These are phyloP conservation scores for Acidiella bohemica DNA, from an alignment of 495 filamentous ascomycete species.

Conservation along the genomic window DNA sequence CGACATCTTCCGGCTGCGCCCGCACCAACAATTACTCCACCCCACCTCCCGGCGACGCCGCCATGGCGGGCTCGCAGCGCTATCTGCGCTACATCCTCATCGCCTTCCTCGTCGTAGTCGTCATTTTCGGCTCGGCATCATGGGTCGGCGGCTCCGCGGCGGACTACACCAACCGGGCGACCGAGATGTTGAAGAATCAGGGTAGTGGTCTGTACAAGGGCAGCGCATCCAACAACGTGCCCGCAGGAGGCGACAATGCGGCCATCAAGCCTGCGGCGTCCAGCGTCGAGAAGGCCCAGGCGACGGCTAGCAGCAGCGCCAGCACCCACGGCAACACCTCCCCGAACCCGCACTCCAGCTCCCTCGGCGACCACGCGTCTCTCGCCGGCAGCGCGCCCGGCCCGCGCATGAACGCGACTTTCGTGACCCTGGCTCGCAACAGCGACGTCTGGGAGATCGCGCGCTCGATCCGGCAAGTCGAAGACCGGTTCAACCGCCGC, in stretches of 20 bases:
- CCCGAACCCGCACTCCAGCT: constrained; percentile 17
- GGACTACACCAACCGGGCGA: constrained; percentile 11
- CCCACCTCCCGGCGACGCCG: too few relatives aligned
- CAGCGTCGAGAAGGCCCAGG: neutral
- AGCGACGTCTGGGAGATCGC: constrained; percentile 92
- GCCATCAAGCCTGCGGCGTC: neutral
- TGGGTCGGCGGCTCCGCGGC: constrained; percentile 22
- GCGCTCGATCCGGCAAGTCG: constrained; percentile 82
- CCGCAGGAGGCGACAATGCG: neutral
- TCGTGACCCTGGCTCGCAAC: constrained; percentile 90
- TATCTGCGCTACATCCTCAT: constrained; percentile 75
- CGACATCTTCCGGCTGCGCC: too few relatives aligned
- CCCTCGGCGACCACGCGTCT: constrained; percentile 20
- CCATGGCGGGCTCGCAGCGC: constrained; percentile 28
- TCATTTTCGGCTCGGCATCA: constrained; percentile 68
- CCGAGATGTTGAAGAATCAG: constrained; percentile 16
- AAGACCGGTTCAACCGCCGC: constrained; percentile 92
- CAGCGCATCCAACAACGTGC: neutral
- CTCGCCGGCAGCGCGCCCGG: constrained; percentile 35
- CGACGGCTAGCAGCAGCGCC: neutral
- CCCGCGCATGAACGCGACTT: constrained; percentile 83
- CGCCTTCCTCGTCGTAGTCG: constrained; percentile 61
- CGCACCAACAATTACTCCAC: too few relatives aligned
- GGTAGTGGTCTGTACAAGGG: constrained; percentile 11
- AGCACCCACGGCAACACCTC: constrained; percentile 8